Base-by-base conservation (phyloP, 352 stramenopile species). In the Pythium brachiatum region DNA sequence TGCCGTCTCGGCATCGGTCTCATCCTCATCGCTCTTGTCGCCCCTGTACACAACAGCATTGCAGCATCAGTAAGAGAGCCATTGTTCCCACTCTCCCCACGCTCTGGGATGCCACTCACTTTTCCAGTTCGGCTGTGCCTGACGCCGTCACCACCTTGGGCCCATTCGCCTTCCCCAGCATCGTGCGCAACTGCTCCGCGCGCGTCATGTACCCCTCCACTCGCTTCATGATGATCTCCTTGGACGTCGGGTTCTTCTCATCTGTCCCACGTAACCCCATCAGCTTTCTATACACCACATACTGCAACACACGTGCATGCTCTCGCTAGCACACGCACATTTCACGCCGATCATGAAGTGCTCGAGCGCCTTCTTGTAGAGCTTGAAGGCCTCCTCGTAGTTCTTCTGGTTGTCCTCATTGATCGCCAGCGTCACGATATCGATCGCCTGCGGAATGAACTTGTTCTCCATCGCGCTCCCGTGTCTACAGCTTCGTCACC, bases 1-100 rank as follows among this genome's bases (percentile, higher is more conserved):
- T 16, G 88, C 96, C 7, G 83, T 90, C 69, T 99, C 97, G 46
- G 86, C 89, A 56, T 99, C 96, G 7, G 90, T 92, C 60, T 98
- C 91, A 50, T 97, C 84, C 18, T 94, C 83, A 46, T 96, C 80
- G 36, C 86, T 88, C 57, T 91, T 93, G 50, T 89, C 86, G 2
- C 81, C 85, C 74, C 82, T 91, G 32, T 23, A 39, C 2, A 38
- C 11, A 23, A 41, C 4, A 7, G 23, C 25, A 18, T 29, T 21
- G 20, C 18, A 32, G 7, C 12, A 39, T 50, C 9, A 52, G 25
- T 32, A 5, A 27, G 21, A 8, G n/a, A 4, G 13, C 12, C 7
- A 31, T 52, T 12, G 16, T 12, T 18, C 6, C 47, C 18, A 3
- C 27, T 15, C 3, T 38, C 3, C 26, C 15, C 7, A 29, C 3